phyloP scores from a whole-genome alignment of 768 basidiomycete genomes.

The Porphyrellus cyaneotinctus region DNA sequence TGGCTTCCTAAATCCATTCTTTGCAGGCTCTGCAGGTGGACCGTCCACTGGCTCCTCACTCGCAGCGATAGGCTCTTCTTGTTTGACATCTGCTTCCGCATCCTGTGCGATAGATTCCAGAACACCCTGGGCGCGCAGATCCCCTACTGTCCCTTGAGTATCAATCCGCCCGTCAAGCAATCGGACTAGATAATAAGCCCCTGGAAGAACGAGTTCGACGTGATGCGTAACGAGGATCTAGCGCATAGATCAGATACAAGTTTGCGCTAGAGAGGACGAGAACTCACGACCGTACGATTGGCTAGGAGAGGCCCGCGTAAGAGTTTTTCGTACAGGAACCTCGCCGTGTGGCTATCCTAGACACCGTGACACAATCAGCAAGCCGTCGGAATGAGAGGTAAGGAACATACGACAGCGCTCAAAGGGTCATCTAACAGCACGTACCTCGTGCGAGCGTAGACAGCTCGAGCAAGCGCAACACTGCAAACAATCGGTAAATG shows the following conservation, averaged over 20 bases:
- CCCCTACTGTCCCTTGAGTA: constrained; percentile 62
- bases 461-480: constrained; percentile 78
- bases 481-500: constrained; percentile 31
- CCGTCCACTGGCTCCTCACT: constrained; percentile 12
- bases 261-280: neutral
- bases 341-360: constrained; percentile 67
- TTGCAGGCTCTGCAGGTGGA: neutral
- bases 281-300: constrained; percentile 63
- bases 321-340: constrained; percentile 58
- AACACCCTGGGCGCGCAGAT: constrained; percentile 56
- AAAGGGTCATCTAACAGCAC: constrained; percentile 80
- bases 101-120: constrained; percentile 59
- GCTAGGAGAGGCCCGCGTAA: constrained; percentile 62
- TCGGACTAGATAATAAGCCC: constrained; percentile 66
- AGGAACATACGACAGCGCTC: constrained; percentile 66
- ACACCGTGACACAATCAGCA: neutral
- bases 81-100: constrained; percentile 44
- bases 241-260: neutral
- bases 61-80: constrained; percentile 36
- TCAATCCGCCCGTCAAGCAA: constrained; percentile 83
- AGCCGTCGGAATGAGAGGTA: neutral
- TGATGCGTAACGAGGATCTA: constrained; percentile 79
- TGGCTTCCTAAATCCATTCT: constrained; percentile 48
- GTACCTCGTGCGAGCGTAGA: constrained; percentile 66
- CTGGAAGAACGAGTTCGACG: constrained; percentile 76